A percentile compares a stretch with the other conserved stretches of the same genome.
phyloP scores from a whole-genome alignment of 768 basidiomycete genomes.

The Inosperma sp. region DNA sequence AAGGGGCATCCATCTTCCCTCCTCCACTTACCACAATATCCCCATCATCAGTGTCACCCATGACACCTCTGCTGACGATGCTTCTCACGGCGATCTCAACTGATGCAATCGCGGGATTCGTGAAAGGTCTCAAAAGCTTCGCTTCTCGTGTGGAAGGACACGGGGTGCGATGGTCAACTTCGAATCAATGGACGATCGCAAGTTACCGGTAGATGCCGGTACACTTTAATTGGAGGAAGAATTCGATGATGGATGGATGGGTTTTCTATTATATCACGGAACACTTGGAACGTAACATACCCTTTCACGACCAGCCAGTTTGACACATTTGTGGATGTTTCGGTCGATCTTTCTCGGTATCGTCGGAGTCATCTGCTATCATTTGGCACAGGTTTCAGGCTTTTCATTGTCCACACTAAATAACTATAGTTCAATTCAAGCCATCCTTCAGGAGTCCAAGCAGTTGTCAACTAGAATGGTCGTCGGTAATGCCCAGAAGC shows the following conservation, averaged over 20 bases:
- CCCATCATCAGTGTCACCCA: too few relatives aligned
- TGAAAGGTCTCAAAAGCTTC: not conserved
- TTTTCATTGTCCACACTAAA: too few relatives aligned
- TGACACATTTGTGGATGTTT: constrained; percentile 23
- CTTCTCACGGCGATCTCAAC: too few relatives aligned
- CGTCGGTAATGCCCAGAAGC: constrained; percentile 13
- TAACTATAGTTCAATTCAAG: too few relatives aligned
- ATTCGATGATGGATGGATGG: too few relatives aligned
- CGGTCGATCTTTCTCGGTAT: constrained; percentile 23
- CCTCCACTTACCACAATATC: too few relatives aligned
- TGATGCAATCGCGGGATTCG: too few relatives aligned
- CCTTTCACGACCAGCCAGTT: too few relatives aligned
- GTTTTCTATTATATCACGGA: constrained; percentile 39
- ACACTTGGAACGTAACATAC: too few relatives aligned
- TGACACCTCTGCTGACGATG: too few relatives aligned
- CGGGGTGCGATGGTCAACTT: not conserved
- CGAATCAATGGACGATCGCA: not conserved
- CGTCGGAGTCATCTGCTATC: constrained; percentile 24
- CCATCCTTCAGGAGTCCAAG: not conserved
- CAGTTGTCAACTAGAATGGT: not conserved
- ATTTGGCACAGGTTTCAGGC: constrained; percentile 20
- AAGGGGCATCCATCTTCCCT: too few relatives aligned
- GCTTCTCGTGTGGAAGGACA: not conserved
- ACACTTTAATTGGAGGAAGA: too few relatives aligned
- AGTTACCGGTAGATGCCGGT: constrained; percentile 44